Evolutionary conservation across 2,329 filamentous ascomycete genomes (phyloP).

Genomic region (Coniochaeta hoffmannii): DNA sequence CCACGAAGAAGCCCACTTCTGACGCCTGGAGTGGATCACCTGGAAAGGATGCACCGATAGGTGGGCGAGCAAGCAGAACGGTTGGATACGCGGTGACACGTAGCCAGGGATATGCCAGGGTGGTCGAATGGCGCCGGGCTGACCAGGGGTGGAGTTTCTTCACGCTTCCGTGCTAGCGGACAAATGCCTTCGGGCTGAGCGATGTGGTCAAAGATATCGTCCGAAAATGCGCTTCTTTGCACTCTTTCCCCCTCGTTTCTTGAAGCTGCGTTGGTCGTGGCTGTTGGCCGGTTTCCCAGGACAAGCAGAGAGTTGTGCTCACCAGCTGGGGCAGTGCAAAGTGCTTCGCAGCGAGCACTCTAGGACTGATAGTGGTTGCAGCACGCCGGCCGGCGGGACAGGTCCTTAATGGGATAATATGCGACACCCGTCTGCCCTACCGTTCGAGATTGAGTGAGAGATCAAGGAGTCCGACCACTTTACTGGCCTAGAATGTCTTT

Average conservation of each 20-base stretch:
- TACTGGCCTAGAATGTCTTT: neutral
- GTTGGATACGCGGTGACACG: constrained; percentile 4
- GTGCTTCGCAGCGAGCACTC: neutral
- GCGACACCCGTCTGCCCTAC: neutral
- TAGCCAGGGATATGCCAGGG: neutral
- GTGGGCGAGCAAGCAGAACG: constrained; percentile 3
- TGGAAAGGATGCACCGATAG: neutral
- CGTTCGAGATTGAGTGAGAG: neutral
- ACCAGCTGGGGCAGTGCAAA: neutral
- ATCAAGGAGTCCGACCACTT: neutral
- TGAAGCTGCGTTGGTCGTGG: neutral
- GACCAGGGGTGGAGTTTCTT: neutral
- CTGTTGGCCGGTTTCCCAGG: neutral
- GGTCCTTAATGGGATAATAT: neutral
- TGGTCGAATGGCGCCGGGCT: constrained; percentile 1
- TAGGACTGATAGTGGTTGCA: neutral
- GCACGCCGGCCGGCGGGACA: neutral
- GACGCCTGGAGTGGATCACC: neutral
- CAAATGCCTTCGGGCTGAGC: neutral
- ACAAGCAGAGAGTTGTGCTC: neutral
- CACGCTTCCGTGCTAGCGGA: neutral
- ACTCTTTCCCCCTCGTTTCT: neutral
- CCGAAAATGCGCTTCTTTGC: neutral
- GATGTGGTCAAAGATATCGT: neutral
- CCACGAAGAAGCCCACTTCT: neutral